Conservation (phyloP, 495 filamentous ascomycete genomes). For the Penicillium steckii region DNA sequence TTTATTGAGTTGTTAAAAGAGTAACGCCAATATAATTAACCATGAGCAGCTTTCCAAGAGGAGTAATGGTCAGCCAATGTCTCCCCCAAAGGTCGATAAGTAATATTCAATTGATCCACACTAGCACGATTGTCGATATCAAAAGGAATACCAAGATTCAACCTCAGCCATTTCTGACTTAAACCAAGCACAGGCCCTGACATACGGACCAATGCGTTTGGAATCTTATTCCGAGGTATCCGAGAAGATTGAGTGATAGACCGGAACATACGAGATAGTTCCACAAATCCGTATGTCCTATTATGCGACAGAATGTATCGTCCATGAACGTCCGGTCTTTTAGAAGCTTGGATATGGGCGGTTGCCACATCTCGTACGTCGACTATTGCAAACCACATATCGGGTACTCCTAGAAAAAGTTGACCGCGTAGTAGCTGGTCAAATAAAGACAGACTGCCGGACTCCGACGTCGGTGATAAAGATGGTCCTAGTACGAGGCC, state of each 20-base stretch:
- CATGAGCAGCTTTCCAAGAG: constrained; percentile 12
- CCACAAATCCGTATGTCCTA: constrained; percentile 11
- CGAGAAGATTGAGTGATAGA: constrained; percentile 7
- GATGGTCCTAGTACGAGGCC: constrained; percentile 20
- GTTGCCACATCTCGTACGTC: constrained; percentile 17
- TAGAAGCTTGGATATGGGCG: constrained; percentile 10
- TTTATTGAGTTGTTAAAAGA: background rate
- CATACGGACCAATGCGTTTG: constrained; percentile 10
- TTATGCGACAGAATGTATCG: constrained; percentile 15
- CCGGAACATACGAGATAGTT: constrained; percentile 11
- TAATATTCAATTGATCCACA: constrained; percentile 12
- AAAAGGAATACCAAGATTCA: constrained; percentile 16
- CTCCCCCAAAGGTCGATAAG: constrained; percentile 18
- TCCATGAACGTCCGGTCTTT: constrained; percentile 6
- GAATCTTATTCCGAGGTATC: constrained; percentile 13
- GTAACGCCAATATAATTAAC: background rate
- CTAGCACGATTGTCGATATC: constrained; percentile 15
- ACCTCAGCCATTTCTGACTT: constrained; percentile 13
- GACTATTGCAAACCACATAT: constrained; percentile 12
- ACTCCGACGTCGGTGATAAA: constrained; percentile 14
- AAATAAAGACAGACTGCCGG: constrained; percentile 18
- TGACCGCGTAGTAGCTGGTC: constrained; percentile 14
- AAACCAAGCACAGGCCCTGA: constrained; percentile 16
- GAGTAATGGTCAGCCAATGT: constrained; percentile 16
- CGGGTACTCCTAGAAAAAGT: constrained; percentile 7